Evolutionary conservation across 2,329 filamentous ascomycete species (phyloP).

Genomic region (Botryosphaeria agaves): DNA sequence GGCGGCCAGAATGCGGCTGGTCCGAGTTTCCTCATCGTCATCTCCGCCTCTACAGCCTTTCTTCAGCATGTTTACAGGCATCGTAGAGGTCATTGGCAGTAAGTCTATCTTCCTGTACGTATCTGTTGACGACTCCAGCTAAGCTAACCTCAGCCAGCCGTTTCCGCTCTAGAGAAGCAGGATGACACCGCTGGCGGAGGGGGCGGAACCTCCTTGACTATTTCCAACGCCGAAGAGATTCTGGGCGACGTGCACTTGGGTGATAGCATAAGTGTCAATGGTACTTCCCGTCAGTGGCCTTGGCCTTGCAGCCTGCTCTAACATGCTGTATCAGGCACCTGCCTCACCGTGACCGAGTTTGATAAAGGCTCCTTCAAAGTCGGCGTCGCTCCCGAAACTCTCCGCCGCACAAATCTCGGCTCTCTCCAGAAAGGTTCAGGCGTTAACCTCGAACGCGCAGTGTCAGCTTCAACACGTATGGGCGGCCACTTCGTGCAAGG

Average conservation of each 20-base stretch:
- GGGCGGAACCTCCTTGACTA: conserved; percentile 80
- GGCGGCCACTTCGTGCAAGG: conserved; percentile 97
- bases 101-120: conserved; percentile 18
- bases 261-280: conserved; percentile 91
- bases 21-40: too few species aligned
- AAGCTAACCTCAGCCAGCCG: conserved; percentile 38
- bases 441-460: conserved; percentile 93
- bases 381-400: conserved; percentile 85
- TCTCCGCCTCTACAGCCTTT: conserved; percentile 3
- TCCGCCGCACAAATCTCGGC: conserved; percentile 91
- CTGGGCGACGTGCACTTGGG: conserved; percentile 71
- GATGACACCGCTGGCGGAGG: conserved; percentile 53
- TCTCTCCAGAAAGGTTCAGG: conserved; percentile 43
- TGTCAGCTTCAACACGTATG: conserved; percentile 84
- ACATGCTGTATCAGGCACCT: conserved; percentile 38
- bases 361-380: conserved; percentile 56
- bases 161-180: conserved; percentile 64
- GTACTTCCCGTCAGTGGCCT: conserved; percentile 19
- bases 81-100: conserved; percentile 89
- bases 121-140: conserved; percentile 6
- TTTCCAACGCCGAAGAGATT: conserved; percentile 57
- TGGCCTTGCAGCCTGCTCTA: background rate
- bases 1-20: too few species aligned
- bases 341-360: conserved; percentile 77
- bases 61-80: conserved; percentile 76